Evolutionary conservation across 805 yeast genomes (phyloP), one percentile per base, ranked within the genome.

Genomic region (Metahyphopichia silvanorum): DNA sequence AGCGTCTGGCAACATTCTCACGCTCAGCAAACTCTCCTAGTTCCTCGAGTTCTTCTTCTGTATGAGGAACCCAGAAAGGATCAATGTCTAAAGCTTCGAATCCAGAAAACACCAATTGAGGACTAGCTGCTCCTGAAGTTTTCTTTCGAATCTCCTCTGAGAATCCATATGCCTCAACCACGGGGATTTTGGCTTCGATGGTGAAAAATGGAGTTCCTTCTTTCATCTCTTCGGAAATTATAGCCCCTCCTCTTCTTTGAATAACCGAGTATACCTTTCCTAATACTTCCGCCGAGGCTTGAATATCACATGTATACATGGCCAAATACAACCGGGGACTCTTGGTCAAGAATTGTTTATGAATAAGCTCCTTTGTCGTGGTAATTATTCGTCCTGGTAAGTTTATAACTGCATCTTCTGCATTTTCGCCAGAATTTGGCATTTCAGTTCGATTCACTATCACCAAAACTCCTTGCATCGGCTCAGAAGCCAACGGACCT

Each of bases 31-130:
- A 75, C 42, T 86, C 96, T 17, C 99, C 99, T 27, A 86, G 66
- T 37, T 87, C 94, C 55, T 93, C 98, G 28, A 93, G 60, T 56
- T 93, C 98, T 55, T 88, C 97, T 47, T 86, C 97, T 0, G 98
- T 93, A 3, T 93, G 86, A 10, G 99, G 99, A 11, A 93, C 95
- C 99, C 99, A 93, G 69, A 85, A 93, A 27, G 99, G 99, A 66
- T 93, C 98, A 44, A 83, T 76, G 43, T 88, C 95, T 32, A 91
- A 76, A 42, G 81, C 66, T 49, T 88, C 93, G 54, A 76, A 93
- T 1, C 98, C 98, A 18, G 84, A 74, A 50, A 91, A 93, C 7
- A 89, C 86, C 33, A 93, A 69, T 57, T 93, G 98, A 0, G 99
- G 98, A 48, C 86, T 83, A 2, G 98, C 98, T 3, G 96, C 95